A percentile compares a stretch with the other conserved stretches of the same genome.
phyloP scores from a whole-genome alignment of 164 flowering plant species.

The Macadamia tetraphylla region DNA sequence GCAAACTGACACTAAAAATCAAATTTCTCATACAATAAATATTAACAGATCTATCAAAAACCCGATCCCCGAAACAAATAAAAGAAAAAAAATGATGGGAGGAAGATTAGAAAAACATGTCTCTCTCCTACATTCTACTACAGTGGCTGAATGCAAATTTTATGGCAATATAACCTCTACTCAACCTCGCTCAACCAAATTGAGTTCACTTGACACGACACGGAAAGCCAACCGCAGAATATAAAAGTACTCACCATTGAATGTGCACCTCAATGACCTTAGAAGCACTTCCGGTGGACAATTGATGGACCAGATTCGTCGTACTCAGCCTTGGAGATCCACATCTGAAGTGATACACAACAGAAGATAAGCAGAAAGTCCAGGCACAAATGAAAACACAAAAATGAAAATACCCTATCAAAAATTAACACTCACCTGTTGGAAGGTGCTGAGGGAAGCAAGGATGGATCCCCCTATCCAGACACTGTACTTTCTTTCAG shows the following conservation, averaged over 20 bases:
- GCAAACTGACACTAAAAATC: no score
- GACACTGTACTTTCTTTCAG: constrained; percentile 26
- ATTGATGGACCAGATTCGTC: constrained; percentile 32
- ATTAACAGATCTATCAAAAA: no score
- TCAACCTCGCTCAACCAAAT: neutral
- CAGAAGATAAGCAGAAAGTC: neutral
- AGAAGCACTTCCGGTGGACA: constrained; percentile 33
- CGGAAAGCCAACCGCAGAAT: neutral
- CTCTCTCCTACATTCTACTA: no score
- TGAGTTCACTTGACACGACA: neutral
- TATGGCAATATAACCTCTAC: no score
- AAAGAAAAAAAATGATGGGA: no score
- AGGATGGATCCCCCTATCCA: constrained; percentile 26
- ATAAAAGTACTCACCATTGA: neutral
- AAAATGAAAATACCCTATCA: neutral
- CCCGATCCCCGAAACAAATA: no score
- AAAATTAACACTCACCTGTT: constrained; percentile 14
- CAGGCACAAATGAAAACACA: neutral
- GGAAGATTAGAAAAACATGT: no score
- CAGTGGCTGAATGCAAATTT: no score
- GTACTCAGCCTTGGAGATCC: constrained; percentile 32
- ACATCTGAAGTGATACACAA: constrained; percentile 20
- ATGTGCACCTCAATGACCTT: neutral
- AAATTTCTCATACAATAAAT: no score
- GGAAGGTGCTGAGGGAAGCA: constrained; percentile 27